Percentiles rank a stretch among this genome's conserved stretches.
Conservation (phyloP, 2,329 filamentous ascomycete species). For the Apiospora hydei region DNA sequence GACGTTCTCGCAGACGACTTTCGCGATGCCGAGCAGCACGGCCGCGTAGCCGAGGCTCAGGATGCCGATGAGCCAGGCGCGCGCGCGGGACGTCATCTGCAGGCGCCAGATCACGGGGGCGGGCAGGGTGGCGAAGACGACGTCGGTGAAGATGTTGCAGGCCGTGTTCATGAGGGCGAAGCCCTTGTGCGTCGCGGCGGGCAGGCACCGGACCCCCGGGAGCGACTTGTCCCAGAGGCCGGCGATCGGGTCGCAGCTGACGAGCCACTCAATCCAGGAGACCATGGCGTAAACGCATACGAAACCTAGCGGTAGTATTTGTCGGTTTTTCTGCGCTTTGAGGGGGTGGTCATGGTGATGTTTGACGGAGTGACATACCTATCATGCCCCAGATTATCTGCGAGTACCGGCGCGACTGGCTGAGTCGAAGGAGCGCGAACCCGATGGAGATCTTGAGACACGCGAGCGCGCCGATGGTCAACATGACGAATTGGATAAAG, state of each 20-base stretch:
- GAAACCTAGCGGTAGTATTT: constrained; percentile 27
- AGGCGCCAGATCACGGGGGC: constrained; percentile 50
- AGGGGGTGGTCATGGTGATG: no score
- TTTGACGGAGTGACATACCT: not conserved
- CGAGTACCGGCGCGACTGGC: constrained; percentile 28
- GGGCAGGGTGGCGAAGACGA: constrained; percentile 51
- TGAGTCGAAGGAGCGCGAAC: constrained; percentile 51
- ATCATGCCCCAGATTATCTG: constrained; percentile 29
- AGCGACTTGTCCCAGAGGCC: not conserved
- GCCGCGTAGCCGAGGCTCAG: constrained; percentile 49
- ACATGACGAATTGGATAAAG: constrained; percentile 55
- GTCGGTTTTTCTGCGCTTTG: no score
- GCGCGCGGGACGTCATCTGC: constrained; percentile 47
- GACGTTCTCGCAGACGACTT: not conserved
- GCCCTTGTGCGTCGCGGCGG: constrained; percentile 27
- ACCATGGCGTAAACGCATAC: constrained; percentile 27
- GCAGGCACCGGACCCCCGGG: not conserved
- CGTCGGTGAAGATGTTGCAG: constrained; percentile 51
- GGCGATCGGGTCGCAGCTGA: not conserved
- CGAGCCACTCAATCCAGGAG: not conserved
- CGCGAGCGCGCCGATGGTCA: constrained; percentile 49
- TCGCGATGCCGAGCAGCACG: constrained; percentile 11
- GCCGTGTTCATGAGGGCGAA: constrained; percentile 31
- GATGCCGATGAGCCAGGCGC: constrained; percentile 49
- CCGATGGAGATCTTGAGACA: constrained; percentile 39